These are phyloP conservation scores for Cercospora sp. DNA, from an alignment of 2,329 filamentous ascomycete genomes.

Conservation along the genomic window DNA sequence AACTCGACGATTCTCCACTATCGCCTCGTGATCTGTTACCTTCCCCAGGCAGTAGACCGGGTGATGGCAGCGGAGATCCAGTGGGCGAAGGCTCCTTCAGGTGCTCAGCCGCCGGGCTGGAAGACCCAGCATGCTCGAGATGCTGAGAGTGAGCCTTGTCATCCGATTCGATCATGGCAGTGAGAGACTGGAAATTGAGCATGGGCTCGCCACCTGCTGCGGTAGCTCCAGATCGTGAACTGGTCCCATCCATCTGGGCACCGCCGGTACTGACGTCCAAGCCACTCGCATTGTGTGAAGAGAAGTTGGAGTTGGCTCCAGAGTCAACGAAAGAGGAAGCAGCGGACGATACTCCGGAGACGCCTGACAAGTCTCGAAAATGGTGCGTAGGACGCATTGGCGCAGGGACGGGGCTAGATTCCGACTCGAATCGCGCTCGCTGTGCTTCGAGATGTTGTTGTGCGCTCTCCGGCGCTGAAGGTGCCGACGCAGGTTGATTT, in stretches of 20 bases:
- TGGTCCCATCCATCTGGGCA: constrained; percentile 28
- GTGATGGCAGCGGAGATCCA: constrained; percentile 16
- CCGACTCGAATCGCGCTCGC: constrained; percentile 44
- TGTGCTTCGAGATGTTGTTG: constrained; percentile 51
- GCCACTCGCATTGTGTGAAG: constrained; percentile 56
- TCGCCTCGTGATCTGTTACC: constrained; percentile 32
- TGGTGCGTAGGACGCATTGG: constrained; percentile 48
- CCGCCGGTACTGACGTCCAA: constrained; percentile 45
- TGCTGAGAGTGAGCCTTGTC: constrained; percentile 49
- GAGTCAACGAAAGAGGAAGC: constrained; percentile 75
- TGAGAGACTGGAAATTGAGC: constrained; percentile 88
- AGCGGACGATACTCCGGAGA: constrained; percentile 82
- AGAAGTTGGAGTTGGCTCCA: constrained; percentile 41
- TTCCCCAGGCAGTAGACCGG: constrained; percentile 10
- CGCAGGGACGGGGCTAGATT: constrained; percentile 29
- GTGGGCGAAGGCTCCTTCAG: constrained; percentile 28
- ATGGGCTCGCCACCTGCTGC: constrained; percentile 67
- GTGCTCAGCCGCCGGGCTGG: constrained; percentile 21
- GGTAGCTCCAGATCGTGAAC: constrained; percentile 41
- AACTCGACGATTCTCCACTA: constrained; percentile 32
- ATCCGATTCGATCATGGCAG: constrained; percentile 70
- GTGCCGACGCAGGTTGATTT: constrained; percentile 37
- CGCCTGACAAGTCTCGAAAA: constrained; percentile 80
- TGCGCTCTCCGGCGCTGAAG: constrained; percentile 36
- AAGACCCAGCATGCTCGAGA: constrained; percentile 40